Conservation (phyloP, 176 grass and related monocot species). For the Calamus simplicifolius region DNA sequence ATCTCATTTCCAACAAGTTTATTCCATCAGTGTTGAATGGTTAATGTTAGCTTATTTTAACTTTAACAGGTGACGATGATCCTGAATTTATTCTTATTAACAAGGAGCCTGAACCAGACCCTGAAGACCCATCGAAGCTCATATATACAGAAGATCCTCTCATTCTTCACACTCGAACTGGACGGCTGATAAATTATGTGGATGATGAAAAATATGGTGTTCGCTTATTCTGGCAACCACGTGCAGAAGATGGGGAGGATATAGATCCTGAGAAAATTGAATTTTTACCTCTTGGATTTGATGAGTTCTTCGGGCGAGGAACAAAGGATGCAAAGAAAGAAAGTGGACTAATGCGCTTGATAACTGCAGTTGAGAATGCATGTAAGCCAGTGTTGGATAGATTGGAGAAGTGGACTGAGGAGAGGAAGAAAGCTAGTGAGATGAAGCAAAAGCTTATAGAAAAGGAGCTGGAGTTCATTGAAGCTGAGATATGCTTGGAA, state of each 20-base stretch:
- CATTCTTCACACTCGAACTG: constrained; percentile 26
- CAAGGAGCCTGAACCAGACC: constrained; percentile 32
- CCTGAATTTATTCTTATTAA: constrained; percentile 31
- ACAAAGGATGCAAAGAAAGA: constrained; percentile 5
- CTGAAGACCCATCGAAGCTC: constrained; percentile 27
- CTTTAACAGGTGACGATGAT: constrained; percentile 8
- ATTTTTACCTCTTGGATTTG: constrained; percentile 23
- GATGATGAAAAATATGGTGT: constrained; percentile 23
- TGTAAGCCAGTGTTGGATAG: constrained; percentile 10
- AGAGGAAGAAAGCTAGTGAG: constrained; percentile 10
- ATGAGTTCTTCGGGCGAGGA: constrained; percentile 20
- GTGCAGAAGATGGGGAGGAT: constrained; percentile 13
- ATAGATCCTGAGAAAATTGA: constrained; percentile 22
- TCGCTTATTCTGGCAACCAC: constrained; percentile 26
- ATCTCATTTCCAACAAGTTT: too few relatives aligned
- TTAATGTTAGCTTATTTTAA: not conserved
- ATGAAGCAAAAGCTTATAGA: constrained; percentile 18
- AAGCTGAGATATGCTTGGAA: constrained; percentile 23
- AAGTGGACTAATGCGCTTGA: constrained; percentile 1
- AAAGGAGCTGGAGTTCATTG: constrained; percentile 21
- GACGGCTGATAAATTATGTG: constrained; percentile 30
- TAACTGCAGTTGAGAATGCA: constrained; percentile 5
- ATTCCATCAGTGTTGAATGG: not conserved
- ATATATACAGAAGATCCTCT: constrained; percentile 32
- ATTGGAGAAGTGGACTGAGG: constrained; percentile 15